Conservation (phyloP, 345 rosid species). For the Syzygium oleosum region DNA sequence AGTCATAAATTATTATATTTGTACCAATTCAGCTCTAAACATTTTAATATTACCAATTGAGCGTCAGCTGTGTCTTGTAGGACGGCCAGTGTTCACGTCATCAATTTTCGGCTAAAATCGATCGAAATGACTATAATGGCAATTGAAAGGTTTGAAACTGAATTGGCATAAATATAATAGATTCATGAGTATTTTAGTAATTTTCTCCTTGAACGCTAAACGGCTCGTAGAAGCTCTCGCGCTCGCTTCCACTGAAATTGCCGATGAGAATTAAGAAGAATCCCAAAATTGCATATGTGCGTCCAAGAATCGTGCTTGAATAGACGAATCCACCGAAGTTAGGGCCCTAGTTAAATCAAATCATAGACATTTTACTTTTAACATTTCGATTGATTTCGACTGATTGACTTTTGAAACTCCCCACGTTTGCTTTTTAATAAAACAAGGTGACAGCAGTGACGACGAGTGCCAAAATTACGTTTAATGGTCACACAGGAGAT, state of each 20-base stretch:
- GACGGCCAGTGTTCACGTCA: no score
- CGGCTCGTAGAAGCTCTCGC: background rate
- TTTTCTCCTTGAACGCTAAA: background rate
- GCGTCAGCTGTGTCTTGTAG: no score
- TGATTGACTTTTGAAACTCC: background rate
- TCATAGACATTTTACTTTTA: background rate
- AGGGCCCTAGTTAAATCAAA: background rate
- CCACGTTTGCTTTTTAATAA: background rate
- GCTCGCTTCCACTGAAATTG: no score
- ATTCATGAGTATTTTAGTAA: no score
- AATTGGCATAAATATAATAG: no score
- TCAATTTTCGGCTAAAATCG: no score
- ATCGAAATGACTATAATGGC: no score
- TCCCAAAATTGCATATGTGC: background rate
- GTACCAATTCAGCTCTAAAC: accelerated
- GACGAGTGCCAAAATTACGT: background rate
- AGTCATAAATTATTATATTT: no score
- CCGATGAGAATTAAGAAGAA: background rate
- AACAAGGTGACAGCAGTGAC: background rate
- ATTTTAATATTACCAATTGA: no score
- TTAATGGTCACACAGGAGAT: background rate
- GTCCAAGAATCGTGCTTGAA: background rate
- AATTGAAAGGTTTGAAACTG: no score
- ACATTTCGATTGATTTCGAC: background rate
- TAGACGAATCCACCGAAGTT: background rate